Evolutionary conservation across 2,329 filamentous ascomycete species (phyloP), one percentile per base, ranked within the genome.

Genomic region (Tolypocladium guangdongense): DNA sequence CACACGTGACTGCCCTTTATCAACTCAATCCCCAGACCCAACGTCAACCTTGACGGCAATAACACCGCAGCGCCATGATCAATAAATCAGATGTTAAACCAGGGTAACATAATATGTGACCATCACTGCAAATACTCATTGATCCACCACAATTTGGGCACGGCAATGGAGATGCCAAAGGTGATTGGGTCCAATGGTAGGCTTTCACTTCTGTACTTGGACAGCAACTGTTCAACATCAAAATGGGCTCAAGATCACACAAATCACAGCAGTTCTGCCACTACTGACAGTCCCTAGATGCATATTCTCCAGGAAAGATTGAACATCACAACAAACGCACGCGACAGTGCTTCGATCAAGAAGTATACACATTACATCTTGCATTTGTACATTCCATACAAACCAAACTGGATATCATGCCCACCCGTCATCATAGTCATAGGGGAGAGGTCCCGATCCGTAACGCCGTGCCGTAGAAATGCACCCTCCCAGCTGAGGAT

Each of bases 391-490:
- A 12, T 20, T 33, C 27, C 16, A 36, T 35, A 56, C 38, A 51
- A 35, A 54, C 38, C 33, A 30, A 41, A 24, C 8, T 51, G 52
- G 52, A 62, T 69, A 63, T 63, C 65, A 63, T 67, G 58, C 59
- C 60, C 27, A 60, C 59, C 62, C 62, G 62, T 73, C 72, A 66
- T 74, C 61, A 68, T 62, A 59, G 58, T 68, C 65, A 60, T 69
- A 62, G 66, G 62, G 66, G 64, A 68, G 68, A 67, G 63, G 64
- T 64, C 62, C 60, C 58, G 62, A 64, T 41, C 64, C 64, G 54
- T 57, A 66, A 67, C 65, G 66, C 67, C 66, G 63, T 66, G 64
- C 66, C 59, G 47, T 53, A 51, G 57, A 67, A 64, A 60, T 64
- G 60, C 57, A 62, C 55, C 57, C 7, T 56, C 57, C 56, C 52